A percentile compares a stretch with the other conserved stretches of the same genome.
Conservation (phyloP, 345 rosid genomes). For the Nasturtium officinale region DNA sequence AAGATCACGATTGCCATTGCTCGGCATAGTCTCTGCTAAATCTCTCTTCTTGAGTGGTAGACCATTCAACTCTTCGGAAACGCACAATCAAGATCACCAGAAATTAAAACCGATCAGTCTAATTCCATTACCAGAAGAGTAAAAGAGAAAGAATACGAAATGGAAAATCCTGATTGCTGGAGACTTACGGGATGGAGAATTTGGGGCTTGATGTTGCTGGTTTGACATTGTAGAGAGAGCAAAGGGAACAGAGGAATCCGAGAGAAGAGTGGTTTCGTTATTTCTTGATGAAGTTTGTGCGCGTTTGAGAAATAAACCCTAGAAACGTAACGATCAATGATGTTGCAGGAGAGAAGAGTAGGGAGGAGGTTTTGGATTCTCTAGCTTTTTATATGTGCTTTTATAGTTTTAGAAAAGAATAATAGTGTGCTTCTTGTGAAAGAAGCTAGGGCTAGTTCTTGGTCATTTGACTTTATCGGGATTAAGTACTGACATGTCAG, state of each 20-base stretch:
- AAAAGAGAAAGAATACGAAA: neutral
- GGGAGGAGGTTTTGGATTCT: neutral
- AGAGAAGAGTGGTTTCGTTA: neutral
- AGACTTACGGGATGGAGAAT: conserved; percentile 7
- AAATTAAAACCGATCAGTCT: conserved; percentile 3
- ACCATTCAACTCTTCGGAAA: neutral
- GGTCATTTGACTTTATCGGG: neutral
- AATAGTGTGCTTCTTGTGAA: neutral
- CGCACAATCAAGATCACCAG: conserved; percentile 27
- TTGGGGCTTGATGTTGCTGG: neutral
- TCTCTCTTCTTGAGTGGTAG: conserved; percentile 16
- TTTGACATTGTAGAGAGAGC: conserved; percentile 11
- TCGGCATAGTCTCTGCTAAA: neutral
- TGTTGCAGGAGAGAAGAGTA: conserved; percentile 8
- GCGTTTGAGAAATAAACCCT: conserved; percentile 10
- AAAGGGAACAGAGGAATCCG: conserved; percentile 12
- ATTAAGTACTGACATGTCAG: neutral
- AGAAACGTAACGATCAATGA: neutral
- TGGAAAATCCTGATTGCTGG: conserved; percentile 1
- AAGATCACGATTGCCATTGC: neutral
- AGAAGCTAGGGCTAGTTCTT: conserved; percentile 1
- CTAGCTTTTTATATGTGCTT: neutral
- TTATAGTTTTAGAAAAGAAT: neutral
- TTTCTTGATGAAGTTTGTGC: conserved; percentile 5
- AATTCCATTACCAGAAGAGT: neutral